phyloP scores from a whole-genome alignment of 768 basidiomycete species.

The Kwoniella sp. region DNA sequence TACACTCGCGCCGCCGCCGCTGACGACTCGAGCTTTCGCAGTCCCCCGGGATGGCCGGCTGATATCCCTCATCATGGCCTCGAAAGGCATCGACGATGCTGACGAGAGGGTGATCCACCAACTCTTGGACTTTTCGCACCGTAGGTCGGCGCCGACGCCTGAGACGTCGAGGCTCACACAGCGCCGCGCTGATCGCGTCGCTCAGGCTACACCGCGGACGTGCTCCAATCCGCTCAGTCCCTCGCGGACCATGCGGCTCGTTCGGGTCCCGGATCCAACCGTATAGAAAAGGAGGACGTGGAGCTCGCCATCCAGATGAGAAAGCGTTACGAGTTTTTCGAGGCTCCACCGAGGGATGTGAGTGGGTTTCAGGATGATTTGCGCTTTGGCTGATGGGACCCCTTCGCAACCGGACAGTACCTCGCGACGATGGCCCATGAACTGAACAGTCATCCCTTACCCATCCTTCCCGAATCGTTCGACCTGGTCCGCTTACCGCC shows the following conservation, averaged over 20 bases:
- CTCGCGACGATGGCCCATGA: constrained; percentile 50
- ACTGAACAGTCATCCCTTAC: constrained; percentile 52
- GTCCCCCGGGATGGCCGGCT: constrained; percentile 53
- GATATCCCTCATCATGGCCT: constrained; percentile 52
- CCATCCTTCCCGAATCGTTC: constrained; percentile 52
- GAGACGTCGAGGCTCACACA: background rate
- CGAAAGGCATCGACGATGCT: constrained; percentile 52
- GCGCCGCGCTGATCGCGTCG: background rate
- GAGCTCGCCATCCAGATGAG: constrained; percentile 52
- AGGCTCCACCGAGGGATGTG: constrained; percentile 52
- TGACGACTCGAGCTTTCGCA: constrained; percentile 9
- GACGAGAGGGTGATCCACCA: constrained; percentile 53
- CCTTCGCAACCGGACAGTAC: constrained; percentile 47
- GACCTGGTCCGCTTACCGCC: constrained; percentile 51
- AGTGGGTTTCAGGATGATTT: constrained; percentile 8
- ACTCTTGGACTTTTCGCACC: constrained; percentile 53
- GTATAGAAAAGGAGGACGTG: constrained; percentile 50
- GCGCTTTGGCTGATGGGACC: background rate
- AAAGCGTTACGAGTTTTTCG: constrained; percentile 50
- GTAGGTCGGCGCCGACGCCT: constrained; percentile 28
- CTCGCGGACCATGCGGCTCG: constrained; percentile 52
- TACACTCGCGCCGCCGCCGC: background rate
- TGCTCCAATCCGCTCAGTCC: constrained; percentile 49
- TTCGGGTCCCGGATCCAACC: constrained; percentile 22
- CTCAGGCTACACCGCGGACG: constrained; percentile 53